Base-by-base conservation (phyloP, 202 grass and related monocot genomes). In the Zizania palustris region DNA sequence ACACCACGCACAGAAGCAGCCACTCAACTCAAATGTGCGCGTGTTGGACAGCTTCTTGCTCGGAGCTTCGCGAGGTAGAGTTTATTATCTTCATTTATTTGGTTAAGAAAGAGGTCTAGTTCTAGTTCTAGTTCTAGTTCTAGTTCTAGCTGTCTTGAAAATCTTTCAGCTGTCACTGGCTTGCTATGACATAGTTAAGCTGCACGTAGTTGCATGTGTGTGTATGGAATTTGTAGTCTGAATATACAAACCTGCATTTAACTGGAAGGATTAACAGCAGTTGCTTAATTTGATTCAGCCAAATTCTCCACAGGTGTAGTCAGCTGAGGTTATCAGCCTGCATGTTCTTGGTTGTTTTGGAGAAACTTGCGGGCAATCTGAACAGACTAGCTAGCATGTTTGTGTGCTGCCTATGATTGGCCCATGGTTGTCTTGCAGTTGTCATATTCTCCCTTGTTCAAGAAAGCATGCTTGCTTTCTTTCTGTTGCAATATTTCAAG, bases 61-160 rank as follows among this genome's bases (percentile, higher is more conserved):
- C 34, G n/a, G 14, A 65, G 33, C 49, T 59, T 42, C 59, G 37
- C 41, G 18, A 58, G 67, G 75, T 73, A 15, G 42, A 85, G 54
- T 44, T 54, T 75, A 13, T 38, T 69, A 10, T 1, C 37, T 51
- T 40, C 10, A 3, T 54, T 63, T 40, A 7, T 22, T 70, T 49
- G 14, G 10, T 49, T 38, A 19, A 1, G 42, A 63, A 22, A 28
- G 22, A 63, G 5, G 2, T 45, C 36, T 28, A 28, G 28, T 3
- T 45, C 36, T 75, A 75, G 57, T 44, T 75, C 58, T 49, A 43
- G n/a, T n/a, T 45, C 36, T 28, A 28, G 28, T 3, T 45, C 36
- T 75, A 75, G 57, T 44, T 75, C 58, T 49, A 43, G n/a, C 43
- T 63, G 34, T 63, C 28, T 39, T 37, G 2, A 63, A 60, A 15